Percentiles rank a stretch among this genome's conserved stretches.
Conservation (phyloP, 495 filamentous ascomycete species). For the Hypoxylon crocopeplum region DNA sequence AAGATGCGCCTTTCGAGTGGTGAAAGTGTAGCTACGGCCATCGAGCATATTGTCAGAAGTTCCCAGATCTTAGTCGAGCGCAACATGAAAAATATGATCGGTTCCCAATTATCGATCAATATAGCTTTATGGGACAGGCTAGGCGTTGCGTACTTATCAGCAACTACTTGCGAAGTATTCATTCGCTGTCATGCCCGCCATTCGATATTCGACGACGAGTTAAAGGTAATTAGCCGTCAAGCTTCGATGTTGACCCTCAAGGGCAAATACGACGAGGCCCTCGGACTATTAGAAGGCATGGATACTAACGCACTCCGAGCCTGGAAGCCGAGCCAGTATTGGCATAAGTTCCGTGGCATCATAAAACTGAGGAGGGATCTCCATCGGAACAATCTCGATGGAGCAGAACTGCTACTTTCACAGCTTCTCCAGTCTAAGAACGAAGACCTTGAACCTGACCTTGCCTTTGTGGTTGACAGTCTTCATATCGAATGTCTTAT, state of each 20-base stretch:
- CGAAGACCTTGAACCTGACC: slow-evolving; percentile 67
- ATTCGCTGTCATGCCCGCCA: slow-evolving; percentile 71
- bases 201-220: slow-evolving; percentile 76
- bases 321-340: slow-evolving; percentile 80
- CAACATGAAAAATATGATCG: slow-evolving; percentile 73
- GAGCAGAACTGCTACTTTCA: slow-evolving; percentile 70
- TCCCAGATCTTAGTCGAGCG: slow-evolving; percentile 82
- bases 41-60: slow-evolving; percentile 80
- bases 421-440: slow-evolving; percentile 58
- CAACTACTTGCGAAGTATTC: slow-evolving; percentile 75
- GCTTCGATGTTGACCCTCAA: slow-evolving; percentile 53
- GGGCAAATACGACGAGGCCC: slow-evolving; percentile 76
- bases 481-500: slow-evolving; percentile 75
- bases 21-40: slow-evolving; percentile 76
- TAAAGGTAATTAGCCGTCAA: slow-evolving; percentile 63
- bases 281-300: slow-evolving; percentile 67
- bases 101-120: slow-evolving; percentile 72
- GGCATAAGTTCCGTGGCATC: slow-evolving; percentile 74
- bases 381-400: slow-evolving; percentile 71
- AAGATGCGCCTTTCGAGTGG: slow-evolving; percentile 78
- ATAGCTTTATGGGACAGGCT: slow-evolving; percentile 79
- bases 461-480: slow-evolving; percentile 71
- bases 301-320: slow-evolving; percentile 71
- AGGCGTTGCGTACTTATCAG: slow-evolving; percentile 71
- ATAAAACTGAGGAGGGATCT: slow-evolving; percentile 74